Base-by-base conservation (phyloP, 768 basidiomycete genomes). In the Lactifluus rugatus region DNA sequence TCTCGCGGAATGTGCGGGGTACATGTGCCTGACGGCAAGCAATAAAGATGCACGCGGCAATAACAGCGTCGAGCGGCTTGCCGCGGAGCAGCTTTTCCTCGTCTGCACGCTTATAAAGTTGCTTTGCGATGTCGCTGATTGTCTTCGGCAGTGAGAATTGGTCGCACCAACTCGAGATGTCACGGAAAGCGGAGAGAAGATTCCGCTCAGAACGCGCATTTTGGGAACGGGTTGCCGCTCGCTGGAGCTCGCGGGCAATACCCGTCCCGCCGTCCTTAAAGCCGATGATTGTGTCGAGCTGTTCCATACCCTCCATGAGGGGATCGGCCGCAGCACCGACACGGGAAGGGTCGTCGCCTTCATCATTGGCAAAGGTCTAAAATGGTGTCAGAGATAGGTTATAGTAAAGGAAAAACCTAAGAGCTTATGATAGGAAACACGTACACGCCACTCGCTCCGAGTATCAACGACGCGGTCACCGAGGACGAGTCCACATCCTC, bases 361-460 rank as follows among this genome's bases (percentile, higher is more conserved):
- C 96, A 67, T 97, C 95, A 70, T 98, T 96, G 64, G 96, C 96
- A 72, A 99, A 99, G 61, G 96, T 98, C 89, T 97, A 75, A n/a
- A 62, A 14, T 6, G 19, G n/a, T n/a, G 7, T 44, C 45, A 66
- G 32, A 45, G 64, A 52, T 41, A 50, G 52, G 57, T 58, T 60
- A 53, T 60, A 62, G 61, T 58, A 31, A 50, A 57, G 56, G 52
- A 45, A 36, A 52, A 59, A 44, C 32, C 63, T 63, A 60, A 54
- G 28, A 55, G n/a, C 48, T n/a, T n/a, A 48, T 57, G 54, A 39
- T 31, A 58, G 53, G n/a, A 58, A 39, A 14, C 44, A 82, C 89
- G 78, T 77, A 90, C 89, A 77, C 85, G 77, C 90, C 94, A 99
- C 85, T 99, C 96, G 74, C 91, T 93, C 71, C 95, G 78, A 37